These are phyloP conservation scores for Chionographis japonica DNA, from an alignment of 106 monocot species.

Conservation along the genomic window DNA sequence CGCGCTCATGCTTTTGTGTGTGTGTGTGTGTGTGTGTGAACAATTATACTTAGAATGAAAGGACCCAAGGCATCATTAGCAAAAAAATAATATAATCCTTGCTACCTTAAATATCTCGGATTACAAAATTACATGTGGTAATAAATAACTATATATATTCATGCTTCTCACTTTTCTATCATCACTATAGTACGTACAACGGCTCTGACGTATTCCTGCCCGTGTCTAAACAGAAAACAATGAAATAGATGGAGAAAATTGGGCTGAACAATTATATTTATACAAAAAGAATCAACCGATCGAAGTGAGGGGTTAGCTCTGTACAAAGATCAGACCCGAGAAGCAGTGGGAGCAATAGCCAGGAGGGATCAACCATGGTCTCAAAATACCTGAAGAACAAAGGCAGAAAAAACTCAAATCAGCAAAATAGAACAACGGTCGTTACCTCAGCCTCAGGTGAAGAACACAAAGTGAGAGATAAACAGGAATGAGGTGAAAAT, in stretches of 20 bases:
- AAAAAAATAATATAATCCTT: neutral
- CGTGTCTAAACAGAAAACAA: neutral
- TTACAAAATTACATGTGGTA: conserved; percentile 4
- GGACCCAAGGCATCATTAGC: neutral
- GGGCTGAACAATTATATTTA: neutral
- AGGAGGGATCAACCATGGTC: conserved; percentile 12
- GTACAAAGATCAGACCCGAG: conserved; percentile 7
- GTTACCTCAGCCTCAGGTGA: neutral
- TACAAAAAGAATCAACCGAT: conserved; percentile 12
- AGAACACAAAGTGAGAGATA: neutral
- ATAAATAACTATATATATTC: neutral
- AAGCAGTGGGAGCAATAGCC: neutral
- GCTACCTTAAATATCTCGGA: neutral
- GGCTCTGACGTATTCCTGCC: conserved; percentile 11
- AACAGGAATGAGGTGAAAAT: neutral
- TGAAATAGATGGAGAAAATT: neutral
- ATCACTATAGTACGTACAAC: neutral
- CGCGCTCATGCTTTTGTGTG: no score
- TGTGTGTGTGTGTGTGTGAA: no score
- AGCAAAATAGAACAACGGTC: neutral
- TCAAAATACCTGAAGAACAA: conserved; percentile 13
- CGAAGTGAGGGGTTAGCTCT: conserved; percentile 12
- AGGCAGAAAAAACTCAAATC: neutral
- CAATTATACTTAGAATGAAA: neutral
- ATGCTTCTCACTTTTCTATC: neutral